Conservation (phyloP, 805 yeast genomes). For the Schwanniomyces vanrijiae region DNA sequence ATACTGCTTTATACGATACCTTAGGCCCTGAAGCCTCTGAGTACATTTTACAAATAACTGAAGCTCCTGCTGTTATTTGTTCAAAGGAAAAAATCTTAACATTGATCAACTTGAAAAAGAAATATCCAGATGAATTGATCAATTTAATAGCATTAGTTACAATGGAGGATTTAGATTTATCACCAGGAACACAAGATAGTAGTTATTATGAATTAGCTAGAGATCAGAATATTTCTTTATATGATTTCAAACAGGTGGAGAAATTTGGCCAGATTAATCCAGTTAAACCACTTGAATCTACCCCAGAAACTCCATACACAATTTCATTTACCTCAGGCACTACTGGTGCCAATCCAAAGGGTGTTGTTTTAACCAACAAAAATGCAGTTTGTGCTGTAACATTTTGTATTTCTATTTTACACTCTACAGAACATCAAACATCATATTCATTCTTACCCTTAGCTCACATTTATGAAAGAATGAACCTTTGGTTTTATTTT, state of each 20-base stretch:
- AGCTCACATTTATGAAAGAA: slow-evolving; percentile 60
- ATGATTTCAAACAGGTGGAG: slow-evolving; percentile 33
- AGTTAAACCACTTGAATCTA: slow-evolving; percentile 43
- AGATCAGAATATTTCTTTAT: slow-evolving; percentile 14
- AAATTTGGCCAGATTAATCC: slow-evolving; percentile 30
- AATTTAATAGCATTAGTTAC: slow-evolving; percentile 35
- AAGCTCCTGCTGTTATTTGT: slow-evolving; percentile 50
- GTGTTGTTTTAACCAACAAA: slow-evolving; percentile 57
- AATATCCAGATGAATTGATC: slow-evolving; percentile 21
- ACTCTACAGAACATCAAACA: slow-evolving; percentile 15
- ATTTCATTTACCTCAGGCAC: slow-evolving; percentile 77
- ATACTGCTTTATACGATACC: slow-evolving; percentile 32
- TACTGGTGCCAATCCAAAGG: slow-evolving; percentile 68
- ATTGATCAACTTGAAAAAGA: slow-evolving; percentile 28
- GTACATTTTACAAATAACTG: slow-evolving; percentile 60
- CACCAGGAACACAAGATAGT: slow-evolving; percentile 16
- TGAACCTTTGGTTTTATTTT: slow-evolving; percentile 43
- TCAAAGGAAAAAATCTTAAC: slow-evolving; percentile 31
- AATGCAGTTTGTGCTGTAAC: slow-evolving; percentile 49
- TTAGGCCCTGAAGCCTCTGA: slow-evolving; percentile 58
- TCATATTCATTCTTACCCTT: slow-evolving; percentile 51
- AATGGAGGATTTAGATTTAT: slow-evolving; percentile 38
- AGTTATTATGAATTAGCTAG: slow-evolving; percentile 18
- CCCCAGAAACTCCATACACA: slow-evolving; percentile 50
- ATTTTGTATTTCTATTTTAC: slow-evolving; percentile 26